Evolutionary conservation across 768 basidiomycete species (phyloP).

Genomic region (Agrocybe praecox): DNA sequence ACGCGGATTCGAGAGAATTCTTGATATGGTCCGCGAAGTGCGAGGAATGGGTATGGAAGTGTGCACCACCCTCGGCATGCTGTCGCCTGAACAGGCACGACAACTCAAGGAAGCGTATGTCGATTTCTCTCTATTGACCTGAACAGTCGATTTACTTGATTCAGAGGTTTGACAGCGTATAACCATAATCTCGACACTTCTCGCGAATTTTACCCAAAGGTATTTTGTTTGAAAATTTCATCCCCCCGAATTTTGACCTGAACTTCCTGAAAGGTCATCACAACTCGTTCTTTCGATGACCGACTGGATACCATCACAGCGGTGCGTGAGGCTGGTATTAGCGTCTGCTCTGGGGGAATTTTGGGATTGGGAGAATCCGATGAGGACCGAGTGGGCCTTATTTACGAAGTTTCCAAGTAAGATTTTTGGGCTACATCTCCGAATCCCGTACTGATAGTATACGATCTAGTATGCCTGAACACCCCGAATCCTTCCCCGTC

Average conservation of each 20-base stretch:
- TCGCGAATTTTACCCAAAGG: slow-evolving; percentile 93
- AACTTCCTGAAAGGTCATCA: slow-evolving; percentile 98
- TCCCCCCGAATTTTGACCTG: too few relatives aligned
- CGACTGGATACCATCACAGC: slow-evolving; percentile 86
- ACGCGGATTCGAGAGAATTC: slow-evolving; percentile 89
- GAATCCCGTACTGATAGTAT: slow-evolving; percentile 13
- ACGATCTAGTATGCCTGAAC: slow-evolving; percentile 77
- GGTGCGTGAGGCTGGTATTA: slow-evolving; percentile 94
- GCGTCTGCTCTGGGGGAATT: slow-evolving; percentile 96
- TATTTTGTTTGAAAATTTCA: slow-evolving; percentile 28
- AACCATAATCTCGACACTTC: slow-evolving; percentile 99
- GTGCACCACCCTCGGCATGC: slow-evolving; percentile 98
- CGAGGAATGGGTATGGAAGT: slow-evolving; percentile 99
- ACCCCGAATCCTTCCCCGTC: slow-evolving; percentile 99
- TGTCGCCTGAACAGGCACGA: slow-evolving; percentile 88
- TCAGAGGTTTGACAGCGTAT: slow-evolving; percentile 91
- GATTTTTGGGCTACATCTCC: slow-evolving; percentile 24
- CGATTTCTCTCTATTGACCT: neutral
- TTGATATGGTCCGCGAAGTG: slow-evolving; percentile 89
- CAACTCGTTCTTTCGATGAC: slow-evolving; percentile 93
- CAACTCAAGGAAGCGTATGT: slow-evolving; percentile 91
- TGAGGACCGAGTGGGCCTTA: slow-evolving; percentile 87
- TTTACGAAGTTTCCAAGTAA: slow-evolving; percentile 91
- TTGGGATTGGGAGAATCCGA: slow-evolving; percentile 93
- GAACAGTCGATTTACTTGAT: slow-evolving; percentile 3